Percentiles rank a stretch among this genome's conserved stretches.
These are phyloP conservation scores for Botryotinia calthae DNA, from an alignment of 2,329 filamentous ascomycete genomes.

Conservation along the genomic window DNA sequence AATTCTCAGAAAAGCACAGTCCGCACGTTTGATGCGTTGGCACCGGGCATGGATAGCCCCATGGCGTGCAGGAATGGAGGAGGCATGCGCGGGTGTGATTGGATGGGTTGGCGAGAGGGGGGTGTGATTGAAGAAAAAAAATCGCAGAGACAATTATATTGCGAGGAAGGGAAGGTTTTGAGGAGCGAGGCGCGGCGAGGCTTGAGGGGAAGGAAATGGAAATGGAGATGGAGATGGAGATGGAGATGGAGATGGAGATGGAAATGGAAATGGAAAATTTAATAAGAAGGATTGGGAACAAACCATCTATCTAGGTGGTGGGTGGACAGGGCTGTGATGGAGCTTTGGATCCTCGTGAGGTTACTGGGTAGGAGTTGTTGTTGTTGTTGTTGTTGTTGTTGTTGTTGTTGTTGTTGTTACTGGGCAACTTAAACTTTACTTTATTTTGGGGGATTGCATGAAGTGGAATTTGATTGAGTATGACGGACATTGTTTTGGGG, in stretches of 20 bases:
- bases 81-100: background rate
- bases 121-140: constrained; percentile 1
- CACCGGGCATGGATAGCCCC: constrained; percentile 23
- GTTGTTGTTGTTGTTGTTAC: background rate
- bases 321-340: background rate
- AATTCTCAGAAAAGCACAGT: constrained; percentile 14
- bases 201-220: background rate
- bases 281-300: too few species aligned
- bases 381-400: too few species aligned
- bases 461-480: background rate
- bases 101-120: background rate
- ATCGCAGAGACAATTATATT: background rate
- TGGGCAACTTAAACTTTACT: background rate
- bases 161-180: background rate
- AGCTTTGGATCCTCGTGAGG: background rate
- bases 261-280: too few species aligned
- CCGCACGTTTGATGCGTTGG: constrained; percentile 35
- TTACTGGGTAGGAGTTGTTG: background rate
- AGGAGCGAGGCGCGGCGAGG: background rate
- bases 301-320: background rate
- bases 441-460: background rate
- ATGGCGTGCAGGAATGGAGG: constrained; percentile 19
- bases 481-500: background rate
- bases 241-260: background rate
- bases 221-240: background rate